Percentiles rank a stretch among this genome's conserved stretches.
Evolutionary conservation across 2,329 filamentous ascomycete genomes (phyloP).

Genomic region (Neopestalotiopsis rosae): DNA sequence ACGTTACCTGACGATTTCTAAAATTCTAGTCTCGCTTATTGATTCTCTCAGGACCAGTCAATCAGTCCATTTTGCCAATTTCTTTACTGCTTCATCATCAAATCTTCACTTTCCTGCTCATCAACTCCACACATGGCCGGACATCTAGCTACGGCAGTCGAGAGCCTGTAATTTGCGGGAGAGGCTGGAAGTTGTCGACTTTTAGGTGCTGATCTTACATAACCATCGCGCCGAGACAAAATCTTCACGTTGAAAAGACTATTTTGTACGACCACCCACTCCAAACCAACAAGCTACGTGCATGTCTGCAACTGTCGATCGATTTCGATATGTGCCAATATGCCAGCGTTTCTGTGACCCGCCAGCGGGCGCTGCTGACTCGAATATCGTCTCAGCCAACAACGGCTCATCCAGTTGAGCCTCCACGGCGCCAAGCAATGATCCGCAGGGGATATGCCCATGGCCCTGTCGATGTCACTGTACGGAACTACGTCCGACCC

Average conservation of each 20-base stretch:
- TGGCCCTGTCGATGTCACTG: not conserved
- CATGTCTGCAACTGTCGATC: not conserved
- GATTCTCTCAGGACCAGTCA: not conserved
- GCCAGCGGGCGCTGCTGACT: not conserved
- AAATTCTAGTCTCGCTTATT: not conserved
- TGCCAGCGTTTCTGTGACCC: conserved; percentile 2
- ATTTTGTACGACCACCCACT: not conserved
- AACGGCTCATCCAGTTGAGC: conserved; percentile 14
- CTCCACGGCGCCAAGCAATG: conserved; percentile 13
- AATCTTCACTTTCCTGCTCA: too few relatives aligned
- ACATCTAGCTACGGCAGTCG: too few relatives aligned
- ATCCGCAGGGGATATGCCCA: not conserved
- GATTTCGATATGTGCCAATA: not conserved
- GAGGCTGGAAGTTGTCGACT: not conserved
- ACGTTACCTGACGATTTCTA: not conserved
- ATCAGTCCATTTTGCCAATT: not conserved
- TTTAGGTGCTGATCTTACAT: conserved; percentile 2
- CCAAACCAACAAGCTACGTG: too few relatives aligned
- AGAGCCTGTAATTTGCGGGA: not conserved
- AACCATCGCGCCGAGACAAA: not conserved
- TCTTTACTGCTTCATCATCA: not conserved
- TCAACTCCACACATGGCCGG: too few relatives aligned
- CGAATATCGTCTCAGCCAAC: conserved; percentile 8
- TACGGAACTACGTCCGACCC: not conserved
- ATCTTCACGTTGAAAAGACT: not conserved